Evolutionary conservation across 1,139 yeast genomes (phyloP).

Genomic region (Kurtzmaniella quercitrusa): DNA sequence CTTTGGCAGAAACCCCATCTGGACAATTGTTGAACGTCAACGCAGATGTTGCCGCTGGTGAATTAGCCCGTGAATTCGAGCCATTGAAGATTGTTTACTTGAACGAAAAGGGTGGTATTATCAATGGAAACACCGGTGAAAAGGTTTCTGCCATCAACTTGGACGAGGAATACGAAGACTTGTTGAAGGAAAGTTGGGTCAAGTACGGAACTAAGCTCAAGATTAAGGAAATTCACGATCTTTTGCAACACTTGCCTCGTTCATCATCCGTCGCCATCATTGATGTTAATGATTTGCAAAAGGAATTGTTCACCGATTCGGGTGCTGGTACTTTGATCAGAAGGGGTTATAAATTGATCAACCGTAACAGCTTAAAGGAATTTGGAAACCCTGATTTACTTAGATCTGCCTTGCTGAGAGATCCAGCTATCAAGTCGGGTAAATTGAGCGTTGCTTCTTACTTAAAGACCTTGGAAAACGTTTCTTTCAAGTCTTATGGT

Average conservation of each 20-base stretch:
- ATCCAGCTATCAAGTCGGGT: conserved; percentile 69
- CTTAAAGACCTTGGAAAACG: conserved; percentile 63
- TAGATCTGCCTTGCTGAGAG: conserved; percentile 73
- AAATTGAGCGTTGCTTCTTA: conserved; percentile 78
- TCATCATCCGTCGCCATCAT: conserved; percentile 97
- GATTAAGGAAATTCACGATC: conserved; percentile 92
- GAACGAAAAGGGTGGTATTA: conserved; percentile 96
- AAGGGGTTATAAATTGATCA: conserved; percentile 87
- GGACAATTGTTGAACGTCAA: conserved; percentile 96
- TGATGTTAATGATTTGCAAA: conserved; percentile 90
- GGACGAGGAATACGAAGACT: conserved; percentile 91
- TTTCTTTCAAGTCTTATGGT: conserved; percentile 75
- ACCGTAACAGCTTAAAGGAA: conserved; percentile 64
- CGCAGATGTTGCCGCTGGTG: conserved; percentile 99
- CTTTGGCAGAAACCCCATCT: conserved; percentile 91
- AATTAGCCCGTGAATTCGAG: conserved; percentile 92
- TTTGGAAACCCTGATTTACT: conserved; percentile 75
- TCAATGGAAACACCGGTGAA: conserved; percentile 89
- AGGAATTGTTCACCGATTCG: conserved; percentile 94
- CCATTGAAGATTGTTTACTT: conserved; percentile 94
- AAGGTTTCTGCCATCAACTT: conserved; percentile 85
- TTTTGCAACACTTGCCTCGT: conserved; percentile 89
- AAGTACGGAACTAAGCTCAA: conserved; percentile 97
- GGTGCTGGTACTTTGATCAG: conserved; percentile 99
- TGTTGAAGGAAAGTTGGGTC: conserved; percentile 95